Evolutionary conservation across 305 asterid species (phyloP).

Genomic region (Fraxinus paxiana): DNA sequence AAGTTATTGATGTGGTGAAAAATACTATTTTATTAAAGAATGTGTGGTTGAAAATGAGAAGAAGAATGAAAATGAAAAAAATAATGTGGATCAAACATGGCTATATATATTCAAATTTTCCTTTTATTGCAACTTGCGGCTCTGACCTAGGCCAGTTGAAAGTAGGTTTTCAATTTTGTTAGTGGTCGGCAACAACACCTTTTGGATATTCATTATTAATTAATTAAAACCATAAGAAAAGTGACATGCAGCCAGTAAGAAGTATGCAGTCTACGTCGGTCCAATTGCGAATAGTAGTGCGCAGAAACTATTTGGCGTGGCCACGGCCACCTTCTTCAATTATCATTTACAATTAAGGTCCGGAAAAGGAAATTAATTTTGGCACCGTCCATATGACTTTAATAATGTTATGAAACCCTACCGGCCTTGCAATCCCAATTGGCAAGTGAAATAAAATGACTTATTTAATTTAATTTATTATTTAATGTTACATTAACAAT

Average conservation of each 20-base stretch:
- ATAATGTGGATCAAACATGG: no score
- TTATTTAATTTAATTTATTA: no score
- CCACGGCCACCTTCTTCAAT: background rate
- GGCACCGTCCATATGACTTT: background rate
- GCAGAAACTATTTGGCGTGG: slow-evolving; percentile 1
- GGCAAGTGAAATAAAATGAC: background rate
- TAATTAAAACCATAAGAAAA: background rate
- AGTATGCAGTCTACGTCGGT: background rate
- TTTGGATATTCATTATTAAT: background rate
- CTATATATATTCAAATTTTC: background rate
- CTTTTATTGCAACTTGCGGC: background rate
- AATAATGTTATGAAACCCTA: background rate
- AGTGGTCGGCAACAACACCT: background rate
- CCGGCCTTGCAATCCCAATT: background rate
- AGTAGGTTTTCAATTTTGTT: background rate
- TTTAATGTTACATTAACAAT: no score
- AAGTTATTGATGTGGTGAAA: no score
- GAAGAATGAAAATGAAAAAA: no score
- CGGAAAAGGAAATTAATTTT: background rate
- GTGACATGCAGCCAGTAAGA: background rate
- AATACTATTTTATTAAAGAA: no score
- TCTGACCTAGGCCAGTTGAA: background rate
- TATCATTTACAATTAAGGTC: background rate
- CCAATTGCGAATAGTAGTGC: background rate
- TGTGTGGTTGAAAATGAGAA: no score